Evolutionary conservation across 2,329 filamentous ascomycete genomes (phyloP), one percentile per base, ranked within the genome.

Genomic region (Diplodia intermedia): DNA sequence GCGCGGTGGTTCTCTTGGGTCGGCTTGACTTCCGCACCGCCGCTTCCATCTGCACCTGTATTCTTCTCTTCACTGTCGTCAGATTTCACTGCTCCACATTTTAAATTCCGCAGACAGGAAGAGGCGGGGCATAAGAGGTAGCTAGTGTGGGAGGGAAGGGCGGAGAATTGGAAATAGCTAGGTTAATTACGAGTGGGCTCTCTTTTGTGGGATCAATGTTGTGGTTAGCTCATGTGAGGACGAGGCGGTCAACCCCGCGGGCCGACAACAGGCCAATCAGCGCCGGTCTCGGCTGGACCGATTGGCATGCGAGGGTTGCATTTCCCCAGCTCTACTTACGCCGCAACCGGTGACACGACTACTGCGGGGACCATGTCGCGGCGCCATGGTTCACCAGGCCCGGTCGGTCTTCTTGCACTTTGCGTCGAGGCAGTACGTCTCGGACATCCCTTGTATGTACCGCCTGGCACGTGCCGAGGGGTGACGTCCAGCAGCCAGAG

Each of bases 181-280:
- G 40, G 47, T 63, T 63, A 63, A 63, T 63, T 63, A 52, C 47
- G 60, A 63, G 60, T 29, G 18, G 43, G 11, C 26, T 52, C 50
- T 49, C 33, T 56, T 56, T 36, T 56, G 31, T 18, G 20, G 38
- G 20, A 20, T 43, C 38, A 12, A n/a, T 38, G 40, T 26, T 15
- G 53, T 33, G 15, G 53, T 62, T 47, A 14, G 23, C 23, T 56
- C 8, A n/a, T 29, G 29, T 8, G 52, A 18, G 18, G 29, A 20
- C 11, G 29, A 31, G 26, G 11, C 15, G 23, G 31, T 50, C 15
- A 52, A 18, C 6, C 18, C 18, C 3, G n/a, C 60, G 60, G 60
- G n/a, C 60, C 60, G 60, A 63, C 29, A 63, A 20, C 8, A 7
- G 26, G n/a, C 60, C 60, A 63, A 63, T 63, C 12, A 31, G 60